phyloP scores from a whole-genome alignment of 2,329 filamentous ascomycete species.

The Setomelanomma holmii region DNA sequence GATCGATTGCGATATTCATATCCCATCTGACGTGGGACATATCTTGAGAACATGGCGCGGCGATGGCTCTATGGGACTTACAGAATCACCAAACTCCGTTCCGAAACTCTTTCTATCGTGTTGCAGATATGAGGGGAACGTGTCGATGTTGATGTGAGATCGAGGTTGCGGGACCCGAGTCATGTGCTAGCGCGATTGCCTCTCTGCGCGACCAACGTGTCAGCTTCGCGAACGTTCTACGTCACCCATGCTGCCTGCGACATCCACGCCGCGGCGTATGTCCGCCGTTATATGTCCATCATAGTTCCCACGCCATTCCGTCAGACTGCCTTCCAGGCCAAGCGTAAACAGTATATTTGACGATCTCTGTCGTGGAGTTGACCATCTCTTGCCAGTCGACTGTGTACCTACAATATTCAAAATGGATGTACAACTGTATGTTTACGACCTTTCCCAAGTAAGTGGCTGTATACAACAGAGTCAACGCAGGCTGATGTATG shows the following conservation, averaged over 20 bases:
- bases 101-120: too few relatives aligned
- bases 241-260: conserved; percentile 12
- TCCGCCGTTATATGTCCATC: neutral
- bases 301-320: neutral
- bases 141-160: too few relatives aligned
- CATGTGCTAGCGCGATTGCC: conserved; percentile 33
- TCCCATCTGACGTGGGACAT: neutral
- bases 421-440: conserved; percentile 60
- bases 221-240: conserved; percentile 24
- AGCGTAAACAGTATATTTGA: neutral
- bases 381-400: neutral
- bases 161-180: too few relatives aligned
- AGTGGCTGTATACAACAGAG: neutral
- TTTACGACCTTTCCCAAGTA: conserved; percentile 60
- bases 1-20: neutral
- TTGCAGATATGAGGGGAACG: too few relatives aligned
- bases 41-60: neutral
- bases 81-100: neutral
- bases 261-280: neutral
- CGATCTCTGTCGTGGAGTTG: neutral
- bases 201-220: conserved; percentile 10
- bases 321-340: neutral
- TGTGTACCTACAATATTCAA: neutral
- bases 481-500: conserved; percentile 6
- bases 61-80: neutral